Conservation (phyloP, 768 basidiomycete species). For the Suillus tomentosus region DNA sequence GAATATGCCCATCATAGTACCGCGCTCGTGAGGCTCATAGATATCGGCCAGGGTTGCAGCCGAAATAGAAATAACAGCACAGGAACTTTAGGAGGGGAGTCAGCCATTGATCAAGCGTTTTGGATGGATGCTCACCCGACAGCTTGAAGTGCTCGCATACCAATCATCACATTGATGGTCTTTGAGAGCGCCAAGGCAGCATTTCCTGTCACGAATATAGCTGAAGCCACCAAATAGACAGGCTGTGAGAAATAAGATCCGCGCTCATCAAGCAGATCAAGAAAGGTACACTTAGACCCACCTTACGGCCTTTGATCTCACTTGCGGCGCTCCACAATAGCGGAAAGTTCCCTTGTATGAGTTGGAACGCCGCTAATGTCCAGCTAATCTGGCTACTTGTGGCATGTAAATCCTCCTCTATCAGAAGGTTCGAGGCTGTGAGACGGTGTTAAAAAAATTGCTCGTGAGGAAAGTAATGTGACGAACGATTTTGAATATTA, state of each 20-base stretch:
- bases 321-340: slow-evolving; percentile 68
- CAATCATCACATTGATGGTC: slow-evolving; percentile 58
- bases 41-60: slow-evolving; percentile 80
- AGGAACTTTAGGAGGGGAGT: slow-evolving; percentile 43
- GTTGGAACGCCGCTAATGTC: slow-evolving; percentile 68
- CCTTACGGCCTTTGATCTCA: slow-evolving; percentile 78
- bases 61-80: slow-evolving; percentile 70
- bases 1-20: slow-evolving; percentile 79
- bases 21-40: slow-evolving; percentile 72
- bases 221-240: slow-evolving; percentile 56
- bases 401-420: slow-evolving; percentile 61
- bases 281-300: slow-evolving; percentile 26
- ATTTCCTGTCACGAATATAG: slow-evolving; percentile 56
- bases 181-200: slow-evolving; percentile 57
- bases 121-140: slow-evolving; percentile 46
- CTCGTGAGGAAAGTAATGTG: background rate
- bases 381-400: slow-evolving; percentile 63
- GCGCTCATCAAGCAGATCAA: background rate
- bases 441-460: background rate
- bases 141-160: slow-evolving; percentile 68
- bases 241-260: slow-evolving; percentile 34
- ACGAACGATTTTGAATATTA: slow-evolving; percentile 34
- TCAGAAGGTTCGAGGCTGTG: slow-evolving; percentile 62
- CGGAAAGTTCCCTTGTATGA: slow-evolving; percentile 69
- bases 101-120: slow-evolving; percentile 7